Conservation (phyloP, 148 eudicot genomes). For the Rhododendron mucronatum region DNA sequence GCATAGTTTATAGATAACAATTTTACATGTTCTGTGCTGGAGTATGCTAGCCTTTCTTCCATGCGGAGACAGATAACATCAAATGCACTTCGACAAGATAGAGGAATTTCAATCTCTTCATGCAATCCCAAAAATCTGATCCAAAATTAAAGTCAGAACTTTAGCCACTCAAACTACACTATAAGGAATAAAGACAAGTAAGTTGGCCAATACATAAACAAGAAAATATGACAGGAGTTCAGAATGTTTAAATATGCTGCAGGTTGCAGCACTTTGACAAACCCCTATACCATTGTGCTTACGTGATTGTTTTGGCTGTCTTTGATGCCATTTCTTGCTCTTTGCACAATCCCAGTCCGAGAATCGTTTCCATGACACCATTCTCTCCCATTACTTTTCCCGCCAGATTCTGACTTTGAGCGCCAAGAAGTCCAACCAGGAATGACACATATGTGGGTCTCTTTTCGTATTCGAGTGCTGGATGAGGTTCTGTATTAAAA, state of each 20-base stretch:
- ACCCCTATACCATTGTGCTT: constrained; percentile 18
- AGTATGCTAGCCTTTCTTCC: constrained; percentile 85
- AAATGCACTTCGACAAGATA: constrained; percentile 68
- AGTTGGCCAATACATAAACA: not conserved
- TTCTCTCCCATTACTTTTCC: constrained; percentile 36
- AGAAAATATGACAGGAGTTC: not conserved
- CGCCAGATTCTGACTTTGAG: constrained; percentile 19
- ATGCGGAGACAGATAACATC: constrained; percentile 77
- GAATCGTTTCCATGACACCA: constrained; percentile 52
- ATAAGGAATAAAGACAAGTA: not conserved
- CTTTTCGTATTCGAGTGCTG: constrained; percentile 34
- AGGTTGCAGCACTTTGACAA: not conserved
- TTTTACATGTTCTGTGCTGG: constrained; percentile 66
- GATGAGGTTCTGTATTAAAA: constrained; percentile 45
- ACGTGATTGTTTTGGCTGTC: constrained; percentile 84
- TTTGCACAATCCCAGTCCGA: constrained; percentile 54
- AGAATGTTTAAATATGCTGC: not conserved
- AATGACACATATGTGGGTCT: constrained; percentile 59
- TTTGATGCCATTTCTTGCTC: constrained; percentile 50
- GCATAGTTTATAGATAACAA: not conserved
- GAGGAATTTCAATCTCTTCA: constrained; percentile 57
- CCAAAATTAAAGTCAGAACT: constrained; percentile 11
- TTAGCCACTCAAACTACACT: not conserved
- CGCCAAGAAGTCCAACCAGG: constrained; percentile 53
- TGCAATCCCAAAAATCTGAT: constrained; percentile 75